Evolutionary conservation across 352 stramenopile species (phyloP), one percentile per base, ranked within the genome.

Genomic region (Globisporangium uncinulatum): DNA sequence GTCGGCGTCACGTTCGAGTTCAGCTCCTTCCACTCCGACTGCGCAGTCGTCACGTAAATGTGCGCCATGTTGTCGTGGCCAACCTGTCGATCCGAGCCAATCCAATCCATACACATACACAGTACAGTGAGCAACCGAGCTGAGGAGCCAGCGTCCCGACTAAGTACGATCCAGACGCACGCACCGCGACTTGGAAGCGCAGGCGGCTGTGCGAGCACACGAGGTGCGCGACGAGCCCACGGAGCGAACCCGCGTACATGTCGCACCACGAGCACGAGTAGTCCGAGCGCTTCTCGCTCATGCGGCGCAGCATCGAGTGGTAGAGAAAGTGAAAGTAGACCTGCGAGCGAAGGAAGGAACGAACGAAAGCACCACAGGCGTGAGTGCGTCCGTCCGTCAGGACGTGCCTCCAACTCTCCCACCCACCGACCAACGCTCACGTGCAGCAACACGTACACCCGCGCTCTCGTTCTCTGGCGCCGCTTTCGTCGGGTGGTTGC

Each of bases 301-400:
- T 79, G 57, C 81, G 71, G 14, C 83, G 77, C 45, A 94, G 65
- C 71, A 91, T 84, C 45, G 59, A 79, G 70, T 94, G 81, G 56
- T 91, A 94, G 13, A 94, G 71, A 56, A 80, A 94, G 60, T 94
- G 83, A 48, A 89, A 94, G 77, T 79, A 91, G 17, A 92, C 77
- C 79, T 91, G n/a, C 29, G 29, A 5, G 13, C 15, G 14, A 6
- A 29, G 24, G 11, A 14, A 44, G 1, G 39, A 14, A 17, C 13
- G 39, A 46, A 39, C 6, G 6, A 4, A 29, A 29, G 37, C n/a
- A 48, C 17, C 6, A 51, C 17, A 62, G 8, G 5, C 17, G 43
- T 7, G 15, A 37, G 8, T 43, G 4, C 7, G 4, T 37, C 32
- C 32, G 5, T 32, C 7, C 24, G 45, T 51, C 45, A 51, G 45